phyloP scores from a whole-genome alignment of 805 yeast genomes.

The Yamadazyma ubonensis region DNA sequence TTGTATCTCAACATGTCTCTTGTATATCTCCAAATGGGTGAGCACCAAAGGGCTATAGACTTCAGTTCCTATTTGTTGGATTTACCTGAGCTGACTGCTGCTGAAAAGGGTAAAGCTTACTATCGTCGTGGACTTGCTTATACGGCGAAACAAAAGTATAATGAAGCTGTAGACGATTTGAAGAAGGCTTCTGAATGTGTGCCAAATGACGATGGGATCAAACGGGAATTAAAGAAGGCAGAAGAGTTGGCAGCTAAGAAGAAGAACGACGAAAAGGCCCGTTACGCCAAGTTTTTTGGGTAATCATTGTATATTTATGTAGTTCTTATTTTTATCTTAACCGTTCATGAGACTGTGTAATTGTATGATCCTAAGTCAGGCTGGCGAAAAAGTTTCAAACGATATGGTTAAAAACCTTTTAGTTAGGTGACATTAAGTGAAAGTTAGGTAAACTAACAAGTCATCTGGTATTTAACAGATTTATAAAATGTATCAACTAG shows the following conservation, averaged over 20 bases:
- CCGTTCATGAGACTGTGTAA: no score
- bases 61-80: constrained; percentile 60
- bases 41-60: constrained; percentile 50
- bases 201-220: constrained; percentile 52
- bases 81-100: constrained; percentile 30
- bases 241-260: constrained; percentile 40
- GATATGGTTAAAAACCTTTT: no score
- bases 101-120: constrained; percentile 57
- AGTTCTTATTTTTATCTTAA: no score
- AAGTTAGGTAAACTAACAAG: no score
- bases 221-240: constrained; percentile 41
- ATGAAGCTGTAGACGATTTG: constrained; percentile 50
- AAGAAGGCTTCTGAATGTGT: constrained; percentile 41
- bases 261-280: constrained; percentile 52
- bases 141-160: constrained; percentile 43
- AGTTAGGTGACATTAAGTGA: no score
- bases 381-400: no score
- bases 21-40: constrained; percentile 47
- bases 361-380: no score
- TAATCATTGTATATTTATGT: no score
- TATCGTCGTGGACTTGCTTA: constrained; percentile 56
- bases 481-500: no score
- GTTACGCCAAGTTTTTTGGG: constrained; percentile 61
- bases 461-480: no score
- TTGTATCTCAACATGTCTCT: constrained; percentile 60